Base-by-base conservation (phyloP, 2,329 filamentous ascomycete species). In the Gnomoniopsis smithogilvyi region DNA sequence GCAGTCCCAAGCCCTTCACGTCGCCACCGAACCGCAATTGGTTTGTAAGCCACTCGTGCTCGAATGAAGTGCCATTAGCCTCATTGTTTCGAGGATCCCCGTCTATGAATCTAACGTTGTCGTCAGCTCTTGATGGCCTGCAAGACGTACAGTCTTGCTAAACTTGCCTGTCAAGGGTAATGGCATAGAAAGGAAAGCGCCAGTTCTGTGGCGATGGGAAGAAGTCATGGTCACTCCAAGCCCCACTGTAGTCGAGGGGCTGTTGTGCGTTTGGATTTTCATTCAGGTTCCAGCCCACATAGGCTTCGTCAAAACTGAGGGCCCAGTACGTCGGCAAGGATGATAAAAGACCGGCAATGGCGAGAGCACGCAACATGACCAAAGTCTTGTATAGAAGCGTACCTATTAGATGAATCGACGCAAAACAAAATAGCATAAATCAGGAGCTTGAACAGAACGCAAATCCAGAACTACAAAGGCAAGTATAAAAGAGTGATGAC, bases 21-120 rank as follows among this genome's bases (percentile, higher is more conserved):
- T 86, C 83, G 60, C 84, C 84, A 15, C 84, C 83, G 72, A 84
- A 81, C n/a, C 84, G 80, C 71, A 86, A 79, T 66, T 86, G 83
- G 54, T 81, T 86, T 46, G 78, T 81, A 62, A 76, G 77, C 55
- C 77, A 67, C 66, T 87, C 83, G 68, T 85, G 81, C 63, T 87
- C 84, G 68, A 81, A 87, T 2, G 74, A 63, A 0, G 83, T 86
- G 14, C 78, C 81, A 65, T 87, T 87, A 21, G 80, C 78, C 61
- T 86, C 80, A 66, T 87, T 83, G 65, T 87, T 87, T 14, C 77
- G 76, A 7, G 84, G 84, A 63, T 87, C 80, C 14, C 84, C 84
- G 64, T 87, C 86, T 26, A 84, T 82, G 64, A n/a, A n/a, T n/a
- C n/a, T n/a, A n/a, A n/a, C n/a, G n/a, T n/a, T n/a, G n/a, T n/a